Base-by-base conservation (phyloP, 257 asterid genomes). In the Nyctanthes arbortristis region DNA sequence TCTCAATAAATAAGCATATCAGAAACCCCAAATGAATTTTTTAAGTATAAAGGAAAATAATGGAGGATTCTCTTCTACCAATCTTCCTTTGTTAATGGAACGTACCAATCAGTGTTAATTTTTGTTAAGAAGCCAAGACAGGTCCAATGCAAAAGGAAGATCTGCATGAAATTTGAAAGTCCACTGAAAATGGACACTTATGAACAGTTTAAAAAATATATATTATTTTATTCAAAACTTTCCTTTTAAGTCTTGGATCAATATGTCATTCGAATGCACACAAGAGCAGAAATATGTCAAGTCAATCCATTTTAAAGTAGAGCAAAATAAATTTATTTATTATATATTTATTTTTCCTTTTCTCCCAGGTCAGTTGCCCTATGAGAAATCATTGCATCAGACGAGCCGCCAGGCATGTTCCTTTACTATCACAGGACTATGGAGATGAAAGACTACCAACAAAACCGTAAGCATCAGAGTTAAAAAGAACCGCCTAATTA, bases 11-110 rank as follows among this genome's bases (percentile, higher is more conserved):
- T 18, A 4, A 34, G 28, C 16, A 72, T 36, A 32, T 39, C n/a
- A 29, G 35, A 72, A n/a, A 39, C 60, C 47, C 29, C 36, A 66
- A 71, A 60, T n/a, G 54, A 68, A 43, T 49, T 52, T 27, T 10
- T 27, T 10, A 4, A 4, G n/a, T 40, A 0, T 45, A 18, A 40
- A 13, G 63, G 32, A 70, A 11, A 31, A 60, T n/a, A 39, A 8
- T 2, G 22, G n/a, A n/a, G n/a, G n/a, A n/a, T 35, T 59, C 60
- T 20, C 45, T 54, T 22, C 30, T 40, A 61, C 33, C 29, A 31
- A 5, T 35, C 24, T 56, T 73, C 34, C 24, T 64, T 45, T 30
- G 27, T 45, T 45, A 45, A 16, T 1, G 24, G 55, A 14, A 45
- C 55, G 6, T 7, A 31, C 59, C 7, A 24, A 24, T 20, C 36